Conservation (phyloP, 495 filamentous ascomycete species). For the Clohesyomyces aquaticus region DNA sequence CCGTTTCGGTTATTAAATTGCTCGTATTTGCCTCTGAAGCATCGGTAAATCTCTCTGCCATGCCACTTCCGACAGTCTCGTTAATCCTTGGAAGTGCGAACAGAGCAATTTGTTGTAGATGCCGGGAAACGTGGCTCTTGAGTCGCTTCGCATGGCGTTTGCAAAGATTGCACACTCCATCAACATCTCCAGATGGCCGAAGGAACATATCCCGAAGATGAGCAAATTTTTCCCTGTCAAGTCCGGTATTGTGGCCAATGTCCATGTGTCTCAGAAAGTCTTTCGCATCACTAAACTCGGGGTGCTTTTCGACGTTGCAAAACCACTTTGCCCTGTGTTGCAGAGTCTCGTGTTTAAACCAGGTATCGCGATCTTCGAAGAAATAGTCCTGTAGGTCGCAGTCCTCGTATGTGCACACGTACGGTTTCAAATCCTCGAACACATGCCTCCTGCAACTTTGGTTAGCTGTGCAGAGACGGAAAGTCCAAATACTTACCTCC, state of each 20-base stretch:
- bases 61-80: constrained; percentile 1
- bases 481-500: constrained; percentile 19
- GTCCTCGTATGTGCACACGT: constrained; percentile 9
- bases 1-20: background rate
- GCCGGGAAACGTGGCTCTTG: constrained; percentile 9
- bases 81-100: constrained; percentile 4
- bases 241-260: background rate
- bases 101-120: constrained; percentile 16
- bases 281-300: background rate
- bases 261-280: constrained; percentile 15
- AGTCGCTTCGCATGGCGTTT: constrained; percentile 1
- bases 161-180: constrained; percentile 9
- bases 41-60: background rate
- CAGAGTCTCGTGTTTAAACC: constrained; percentile 11
- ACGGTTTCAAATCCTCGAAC: constrained; percentile 14
- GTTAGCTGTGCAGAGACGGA: background rate
- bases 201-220: background rate
- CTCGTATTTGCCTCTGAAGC: background rate
- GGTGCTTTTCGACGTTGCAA: constrained; percentile 9
- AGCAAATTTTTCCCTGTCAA: background rate
- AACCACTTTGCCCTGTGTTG: constrained; percentile 11
- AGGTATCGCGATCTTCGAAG: constrained; percentile 16
- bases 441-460: no score
- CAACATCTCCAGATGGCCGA: background rate
- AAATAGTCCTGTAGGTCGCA: constrained; percentile 17